Evolutionary conservation across 2,329 filamentous ascomycete genomes (phyloP), one percentile per base, ranked within the genome.

Genomic region (Pseudogymnoascus sp.): DNA sequence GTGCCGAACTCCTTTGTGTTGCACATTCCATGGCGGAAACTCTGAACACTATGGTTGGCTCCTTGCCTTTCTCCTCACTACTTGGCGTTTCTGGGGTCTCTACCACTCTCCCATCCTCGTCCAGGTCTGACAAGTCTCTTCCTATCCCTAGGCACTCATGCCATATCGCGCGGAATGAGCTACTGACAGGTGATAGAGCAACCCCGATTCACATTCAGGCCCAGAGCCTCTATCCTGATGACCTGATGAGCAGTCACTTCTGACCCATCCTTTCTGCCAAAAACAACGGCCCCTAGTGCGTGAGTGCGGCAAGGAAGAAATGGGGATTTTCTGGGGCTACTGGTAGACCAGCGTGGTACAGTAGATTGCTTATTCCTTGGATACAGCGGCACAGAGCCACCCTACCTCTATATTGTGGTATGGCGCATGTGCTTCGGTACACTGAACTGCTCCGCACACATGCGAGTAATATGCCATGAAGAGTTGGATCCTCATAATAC

Each of bases 231-330:
- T 10, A 53, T 53, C 25, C 25, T 53, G 50, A 25, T 10, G 50
- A 35, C 25, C 25, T 53, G 50, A 25, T 10, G 50, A 56, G 16
- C 28, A 18, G 50, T 56, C 50, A 56, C 10, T 56, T 56, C 28
- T 56, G 28, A 56, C 28, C 50, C 50, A 56, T 33, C 50, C n/a
- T 56, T 56, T 33, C n/a, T 56, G 28, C 50, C 50, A 56, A 21
- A 33, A 8, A 16, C 11, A 56, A 56, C 50, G 50, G 50, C 28
- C 8, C 16, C 16, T 56, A 56, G 50, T 33, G 50, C 11, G 11
- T 33, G 50, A 56, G 5, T 33, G 50, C 50, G 28, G 50, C 50
- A 31, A 31, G n/a, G 47, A 33, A 18, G 25, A 31, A 33, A 18
- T 21, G 25, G 16, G 28, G 50, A 33, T 11, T 7, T 14, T 33